These are phyloP conservation scores for Exophiala alcalophila DNA, from an alignment of 2,329 filamentous ascomycete genomes.

Conservation along the genomic window DNA sequence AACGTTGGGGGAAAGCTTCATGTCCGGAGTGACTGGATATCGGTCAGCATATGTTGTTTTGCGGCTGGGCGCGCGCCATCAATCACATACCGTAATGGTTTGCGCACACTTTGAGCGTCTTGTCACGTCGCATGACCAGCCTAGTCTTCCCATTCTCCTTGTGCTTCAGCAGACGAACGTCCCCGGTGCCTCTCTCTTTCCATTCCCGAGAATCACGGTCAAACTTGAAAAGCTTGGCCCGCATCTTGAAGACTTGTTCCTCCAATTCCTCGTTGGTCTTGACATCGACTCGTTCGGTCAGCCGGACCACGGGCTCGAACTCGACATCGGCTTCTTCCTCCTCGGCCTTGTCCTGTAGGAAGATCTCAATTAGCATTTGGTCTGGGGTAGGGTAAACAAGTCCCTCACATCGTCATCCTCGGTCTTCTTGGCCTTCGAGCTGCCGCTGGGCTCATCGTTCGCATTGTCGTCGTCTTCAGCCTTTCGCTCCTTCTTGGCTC, in stretches of 20 bases:
- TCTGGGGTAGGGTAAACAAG: background rate
- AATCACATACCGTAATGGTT: constrained; percentile 89
- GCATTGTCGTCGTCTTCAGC: constrained; percentile 74
- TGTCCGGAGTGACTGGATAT: constrained; percentile 81
- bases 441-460: constrained; percentile 81
- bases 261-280: constrained; percentile 99
- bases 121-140: constrained; percentile 97
- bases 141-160: constrained; percentile 98
- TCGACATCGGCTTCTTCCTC: constrained; percentile 88
- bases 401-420: constrained; percentile 52
- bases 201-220: constrained; percentile 88
- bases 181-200: constrained; percentile 98
- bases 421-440: constrained; percentile 73
- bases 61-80: background rate
- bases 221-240: constrained; percentile 99
- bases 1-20: constrained; percentile 98
- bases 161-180: constrained; percentile 95
- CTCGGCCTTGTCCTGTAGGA: constrained; percentile 55
- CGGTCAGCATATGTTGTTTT: constrained; percentile 26
- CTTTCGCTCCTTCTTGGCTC: constrained; percentile 96
- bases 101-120: constrained; percentile 99
- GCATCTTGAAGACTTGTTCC: constrained; percentile 99
- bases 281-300: constrained; percentile 94
- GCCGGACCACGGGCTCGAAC: constrained; percentile 92
- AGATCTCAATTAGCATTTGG: constrained; percentile 22